Percentiles rank a stretch among this genome's conserved stretches.
These are phyloP conservation scores for Trypanosoma boissoni DNA, from an alignment of 208 protist genomes.

Conservation along the genomic window DNA sequence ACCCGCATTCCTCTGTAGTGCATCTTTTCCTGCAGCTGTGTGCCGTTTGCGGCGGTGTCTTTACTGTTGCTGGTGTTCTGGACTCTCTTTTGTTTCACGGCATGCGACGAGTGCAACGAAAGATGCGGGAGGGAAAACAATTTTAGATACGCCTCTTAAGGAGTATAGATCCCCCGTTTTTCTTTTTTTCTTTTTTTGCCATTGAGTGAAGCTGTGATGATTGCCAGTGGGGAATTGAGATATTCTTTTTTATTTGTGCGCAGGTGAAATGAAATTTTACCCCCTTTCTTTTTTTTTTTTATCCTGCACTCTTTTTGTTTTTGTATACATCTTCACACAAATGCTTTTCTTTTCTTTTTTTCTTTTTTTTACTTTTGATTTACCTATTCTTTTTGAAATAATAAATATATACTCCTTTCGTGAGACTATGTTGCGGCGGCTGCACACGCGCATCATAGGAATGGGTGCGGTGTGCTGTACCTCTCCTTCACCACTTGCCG, in stretches of 20 bases:
- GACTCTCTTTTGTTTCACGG: slow-evolving; percentile 62
- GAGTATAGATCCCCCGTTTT: neutral
- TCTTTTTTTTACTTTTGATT: slow-evolving; percentile 8
- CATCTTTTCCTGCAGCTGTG: slow-evolving; percentile 73
- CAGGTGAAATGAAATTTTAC: no score
- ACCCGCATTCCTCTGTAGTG: slow-evolving; percentile 52
- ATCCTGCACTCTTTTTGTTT: neutral
- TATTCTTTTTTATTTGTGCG: neutral
- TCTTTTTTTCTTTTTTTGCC: slow-evolving; percentile 2
- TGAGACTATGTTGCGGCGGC: slow-evolving; percentile 51
- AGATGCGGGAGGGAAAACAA: slow-evolving; percentile 50
- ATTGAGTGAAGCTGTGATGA: neutral
- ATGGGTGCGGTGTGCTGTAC: slow-evolving; percentile 64
- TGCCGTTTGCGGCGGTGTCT: slow-evolving; percentile 60
- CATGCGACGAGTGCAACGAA: slow-evolving; percentile 24
- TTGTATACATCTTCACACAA: neutral
- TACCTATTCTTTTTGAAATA: neutral
- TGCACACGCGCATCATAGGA: slow-evolving; percentile 73
- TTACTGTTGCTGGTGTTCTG: slow-evolving; percentile 55
- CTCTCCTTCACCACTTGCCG: slow-evolving; percentile 46
- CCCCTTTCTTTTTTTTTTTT: slow-evolving; percentile 1
- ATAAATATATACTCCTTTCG: neutral
- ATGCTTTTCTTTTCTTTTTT: slow-evolving; percentile 21
- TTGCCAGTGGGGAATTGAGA: neutral
- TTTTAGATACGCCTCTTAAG: slow-evolving; percentile 15